These are phyloP conservation scores for Hymenoscyphus repandus DNA, from an alignment of 2,329 filamentous ascomycete species.

Conservation along the genomic window DNA sequence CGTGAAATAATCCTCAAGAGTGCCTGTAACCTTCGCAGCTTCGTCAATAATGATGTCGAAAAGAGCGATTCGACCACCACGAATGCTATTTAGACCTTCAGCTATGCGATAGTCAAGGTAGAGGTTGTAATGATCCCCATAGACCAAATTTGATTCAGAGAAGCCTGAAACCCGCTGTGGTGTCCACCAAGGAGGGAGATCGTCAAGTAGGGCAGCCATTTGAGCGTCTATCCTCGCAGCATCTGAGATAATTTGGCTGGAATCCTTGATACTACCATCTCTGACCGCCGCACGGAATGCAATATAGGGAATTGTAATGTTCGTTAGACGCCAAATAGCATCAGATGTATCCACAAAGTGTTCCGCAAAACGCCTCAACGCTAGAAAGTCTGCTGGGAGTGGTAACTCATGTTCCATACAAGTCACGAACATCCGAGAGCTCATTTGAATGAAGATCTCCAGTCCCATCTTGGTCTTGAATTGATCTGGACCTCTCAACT, in stretches of 20 bases:
- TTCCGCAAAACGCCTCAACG: constrained; percentile 39
- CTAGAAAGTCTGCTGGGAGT: constrained; percentile 41
- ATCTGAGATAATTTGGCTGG: background rate
- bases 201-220: background rate
- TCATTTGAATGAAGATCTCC: constrained; percentile 50
- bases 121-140: constrained; percentile 12
- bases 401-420: constrained; percentile 45
- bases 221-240: background rate
- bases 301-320: constrained; percentile 6
- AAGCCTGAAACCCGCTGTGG: background rate
- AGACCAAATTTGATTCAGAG: constrained; percentile 6
- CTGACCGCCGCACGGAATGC: constrained; percentile 7
- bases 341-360: constrained; percentile 19
- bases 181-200: background rate
- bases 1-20: background rate
- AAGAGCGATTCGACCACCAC: constrained; percentile 10
- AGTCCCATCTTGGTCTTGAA: constrained; percentile 42
- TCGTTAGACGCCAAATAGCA: background rate
- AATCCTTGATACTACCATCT: background rate
- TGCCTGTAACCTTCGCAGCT: background rate
- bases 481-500: constrained; percentile 41
- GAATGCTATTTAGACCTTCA: constrained; percentile 10
- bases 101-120: constrained; percentile 10
- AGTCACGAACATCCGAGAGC: constrained; percentile 43
- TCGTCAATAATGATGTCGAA: constrained; percentile 2